phyloP scores from a whole-genome alignment of 2,329 filamentous ascomycete genomes.

The Shiraia sp. region DNA sequence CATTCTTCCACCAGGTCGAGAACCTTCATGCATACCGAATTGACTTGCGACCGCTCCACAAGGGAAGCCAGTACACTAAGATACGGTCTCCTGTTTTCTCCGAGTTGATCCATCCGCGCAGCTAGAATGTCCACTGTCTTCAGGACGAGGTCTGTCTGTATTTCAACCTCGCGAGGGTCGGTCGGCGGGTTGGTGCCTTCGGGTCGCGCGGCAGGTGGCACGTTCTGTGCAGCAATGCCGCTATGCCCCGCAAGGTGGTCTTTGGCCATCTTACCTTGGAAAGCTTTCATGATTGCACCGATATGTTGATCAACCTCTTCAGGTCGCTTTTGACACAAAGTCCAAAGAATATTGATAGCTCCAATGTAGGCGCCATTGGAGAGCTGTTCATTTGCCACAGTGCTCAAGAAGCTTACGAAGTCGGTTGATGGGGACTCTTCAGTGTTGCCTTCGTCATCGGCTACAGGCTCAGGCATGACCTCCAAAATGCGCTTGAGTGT shows the following conservation, averaged over 20 bases:
- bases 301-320: slow-evolving; percentile 90
- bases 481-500: slow-evolving; percentile 83
- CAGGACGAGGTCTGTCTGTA: slow-evolving; percentile 89
- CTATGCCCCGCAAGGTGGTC: slow-evolving; percentile 77
- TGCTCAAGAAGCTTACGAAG: slow-evolving; percentile 81
- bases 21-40: slow-evolving; percentile 86
- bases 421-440: slow-evolving; percentile 77
- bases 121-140: slow-evolving; percentile 95
- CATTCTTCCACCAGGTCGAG: slow-evolving; percentile 91
- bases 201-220: slow-evolving; percentile 50
- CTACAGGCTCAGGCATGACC: slow-evolving; percentile 78
- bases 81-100: slow-evolving; percentile 89
- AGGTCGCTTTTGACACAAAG: slow-evolving; percentile 80
- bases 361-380: slow-evolving; percentile 80
- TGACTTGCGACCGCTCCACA: slow-evolving; percentile 91
- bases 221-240: slow-evolving; percentile 46
- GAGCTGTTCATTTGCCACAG: slow-evolving; percentile 85
- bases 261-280: slow-evolving; percentile 88
- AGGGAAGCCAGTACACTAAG: slow-evolving; percentile 92
- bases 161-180: slow-evolving; percentile 77
- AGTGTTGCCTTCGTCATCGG: slow-evolving; percentile 83
- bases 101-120: slow-evolving; percentile 86
- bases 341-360: slow-evolving; percentile 92
- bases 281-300: slow-evolving; percentile 83
- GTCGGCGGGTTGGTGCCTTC: slow-evolving; percentile 64